Evolutionary conservation across 192 early-diverging fungal genomes (phyloP).

Genomic region (Backusella australiensis): DNA sequence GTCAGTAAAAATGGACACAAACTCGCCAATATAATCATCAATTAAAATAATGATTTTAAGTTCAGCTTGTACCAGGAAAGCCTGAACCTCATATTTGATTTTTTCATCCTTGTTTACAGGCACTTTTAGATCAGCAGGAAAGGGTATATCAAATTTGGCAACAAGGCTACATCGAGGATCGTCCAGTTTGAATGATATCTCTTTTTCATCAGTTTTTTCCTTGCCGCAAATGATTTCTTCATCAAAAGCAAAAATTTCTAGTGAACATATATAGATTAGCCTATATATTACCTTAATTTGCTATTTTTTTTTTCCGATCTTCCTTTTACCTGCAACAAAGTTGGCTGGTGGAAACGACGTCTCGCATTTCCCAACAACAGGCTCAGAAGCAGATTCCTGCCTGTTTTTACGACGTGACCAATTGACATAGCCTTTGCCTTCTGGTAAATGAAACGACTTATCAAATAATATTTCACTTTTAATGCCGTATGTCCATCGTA

Average conservation of each 20-base stretch:
- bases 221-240: neutral
- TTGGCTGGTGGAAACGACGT: neutral
- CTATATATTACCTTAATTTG: neutral
- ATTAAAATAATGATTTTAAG: conserved; percentile 4
- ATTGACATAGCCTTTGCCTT: neutral
- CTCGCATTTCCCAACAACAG: neutral
- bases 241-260: neutral
- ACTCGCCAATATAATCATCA: neutral
- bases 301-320: too few species aligned
- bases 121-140: neutral
- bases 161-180: neutral
- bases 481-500: neutral
- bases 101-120: neutral
- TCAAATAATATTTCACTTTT: neutral
- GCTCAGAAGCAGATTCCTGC: neutral
- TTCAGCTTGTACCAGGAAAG: neutral
- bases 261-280: neutral
- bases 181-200: neutral
- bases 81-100: neutral
- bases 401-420: neutral
- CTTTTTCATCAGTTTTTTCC: neutral
- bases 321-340: neutral
- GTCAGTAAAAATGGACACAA: neutral
- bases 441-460: neutral
- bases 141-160: neutral